These are phyloP conservation scores for Mucor piriformis DNA, from an alignment of 371 early-diverging fungal species.

Conservation along the genomic window DNA sequence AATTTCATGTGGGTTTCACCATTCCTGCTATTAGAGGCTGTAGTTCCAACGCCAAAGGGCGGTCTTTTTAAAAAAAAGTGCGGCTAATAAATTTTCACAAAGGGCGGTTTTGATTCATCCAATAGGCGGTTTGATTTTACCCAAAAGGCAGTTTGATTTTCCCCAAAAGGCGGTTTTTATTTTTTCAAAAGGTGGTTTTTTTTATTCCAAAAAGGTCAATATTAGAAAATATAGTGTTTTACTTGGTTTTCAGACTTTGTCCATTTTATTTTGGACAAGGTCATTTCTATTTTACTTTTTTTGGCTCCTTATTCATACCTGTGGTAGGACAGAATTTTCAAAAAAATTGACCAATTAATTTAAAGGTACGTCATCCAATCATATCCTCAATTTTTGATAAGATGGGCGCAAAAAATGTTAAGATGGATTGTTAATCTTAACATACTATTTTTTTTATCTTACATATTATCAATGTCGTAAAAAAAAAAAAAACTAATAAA, in stretches of 20 bases:
- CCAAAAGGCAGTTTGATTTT: too few species aligned
- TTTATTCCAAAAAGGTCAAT: too few species aligned
- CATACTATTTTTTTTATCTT: neutral
- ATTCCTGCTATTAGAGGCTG: too few species aligned
- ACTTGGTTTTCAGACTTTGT: neutral
- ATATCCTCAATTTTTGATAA: neutral
- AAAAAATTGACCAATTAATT: neutral
- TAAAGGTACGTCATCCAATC: constrained; percentile 6
- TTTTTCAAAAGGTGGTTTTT: too few species aligned
- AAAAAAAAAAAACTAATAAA: neutral
- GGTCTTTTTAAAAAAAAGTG: too few species aligned
- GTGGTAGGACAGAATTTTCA: neutral
- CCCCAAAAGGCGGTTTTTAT: too few species aligned
- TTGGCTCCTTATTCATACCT: neutral
- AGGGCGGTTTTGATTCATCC: too few species aligned
- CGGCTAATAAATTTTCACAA: too few species aligned
- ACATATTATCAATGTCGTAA: neutral
- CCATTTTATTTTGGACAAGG: constrained; percentile 1
- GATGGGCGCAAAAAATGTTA: neutral
- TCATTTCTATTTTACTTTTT: constrained; percentile 1
- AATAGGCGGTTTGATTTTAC: too few species aligned
- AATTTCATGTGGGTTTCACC: too few species aligned
- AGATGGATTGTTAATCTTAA: neutral
- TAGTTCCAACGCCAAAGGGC: too few species aligned
- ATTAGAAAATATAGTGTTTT: neutral